Base-by-base conservation (phyloP, 2,329 filamentous ascomycete genomes). In the Fulvia fulva region DNA sequence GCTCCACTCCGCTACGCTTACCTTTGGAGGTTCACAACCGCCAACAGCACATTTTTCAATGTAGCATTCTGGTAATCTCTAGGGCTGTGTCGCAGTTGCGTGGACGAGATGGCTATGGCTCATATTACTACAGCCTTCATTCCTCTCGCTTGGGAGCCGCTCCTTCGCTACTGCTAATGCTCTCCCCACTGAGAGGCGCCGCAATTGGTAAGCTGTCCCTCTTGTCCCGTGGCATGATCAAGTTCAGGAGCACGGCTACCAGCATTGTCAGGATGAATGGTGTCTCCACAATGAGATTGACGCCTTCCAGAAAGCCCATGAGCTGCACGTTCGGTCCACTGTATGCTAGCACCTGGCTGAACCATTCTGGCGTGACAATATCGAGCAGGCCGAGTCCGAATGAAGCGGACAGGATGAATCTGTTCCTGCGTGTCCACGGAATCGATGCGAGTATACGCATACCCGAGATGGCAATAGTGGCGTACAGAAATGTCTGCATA, bases 401-500 rank as follows among this genome's bases (percentile, higher is more conserved):
- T 8, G 62, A 57, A 12, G 60, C 62, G 3, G 60, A 62, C 7
- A 92, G 80, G 67, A 93, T 89, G 75, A 93, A 93, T 26, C 89
- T 82, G 67, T 88, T 91, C 56, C 89, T 84, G 26, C 89, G 83
- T 25, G 83, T 90, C 70, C 91, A 91, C 0, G 83, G 79, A 1
- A 88, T 83, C 16, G 83, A 82, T 3, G 83, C 78, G 60, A 92
- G 84, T 64, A 93, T 91, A 45, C 87, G 81, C 59, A 92, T 83
- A 61, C 90, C 90, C 0, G 86, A 88, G 1, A 91, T 87, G 1
- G 87, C 84, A 7, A 93, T 89, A 4, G 87, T 82, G 59, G 81
- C 81, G 76, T 91, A 93, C 22, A 93, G 80, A 71, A 93, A 93
- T 0, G 88, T 90, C 0, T 89, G 78, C 76, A 78, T 78, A 45